Evolutionary conservation across 176 grass and related monocot genomes (phyloP).

Genomic region (Puya raimondii): DNA sequence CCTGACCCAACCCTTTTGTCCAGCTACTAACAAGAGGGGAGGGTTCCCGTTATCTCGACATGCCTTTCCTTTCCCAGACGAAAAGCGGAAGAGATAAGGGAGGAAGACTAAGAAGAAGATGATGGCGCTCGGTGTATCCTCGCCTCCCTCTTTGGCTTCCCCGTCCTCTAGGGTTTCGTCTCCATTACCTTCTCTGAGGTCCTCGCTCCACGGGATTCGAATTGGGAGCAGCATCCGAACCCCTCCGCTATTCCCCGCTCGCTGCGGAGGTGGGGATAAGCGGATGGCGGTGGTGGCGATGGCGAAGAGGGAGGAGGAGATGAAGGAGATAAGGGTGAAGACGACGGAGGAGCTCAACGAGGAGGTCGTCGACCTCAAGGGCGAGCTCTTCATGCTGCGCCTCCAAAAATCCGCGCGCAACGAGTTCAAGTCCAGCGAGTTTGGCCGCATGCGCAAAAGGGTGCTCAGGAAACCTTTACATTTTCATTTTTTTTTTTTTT

Average conservation of each 20-base stretch:
- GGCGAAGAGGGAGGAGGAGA: slow-evolving; percentile 79
- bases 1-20: no score
- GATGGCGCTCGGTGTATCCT: slow-evolving; percentile 18
- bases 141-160: not conserved
- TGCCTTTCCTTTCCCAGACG: not conserved
- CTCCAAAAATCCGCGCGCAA: slow-evolving; percentile 86
- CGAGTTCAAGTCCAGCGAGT: slow-evolving; percentile 80
- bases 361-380: slow-evolving; percentile 89
- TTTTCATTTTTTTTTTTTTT: no score
- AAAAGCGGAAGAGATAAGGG: not conserved
- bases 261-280: slow-evolving; percentile 3
- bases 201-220: slow-evolving; percentile 11
- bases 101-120: not conserved
- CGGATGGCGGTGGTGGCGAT: slow-evolving; percentile 35
- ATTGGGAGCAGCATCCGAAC: slow-evolving; percentile 3
- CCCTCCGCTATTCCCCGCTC: slow-evolving; percentile 5
- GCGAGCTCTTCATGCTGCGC: slow-evolving; percentile 93
- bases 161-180: slow-evolving; percentile 1
- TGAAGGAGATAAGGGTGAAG: slow-evolving; percentile 79
- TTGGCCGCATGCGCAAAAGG: slow-evolving; percentile 76
- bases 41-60: no score
- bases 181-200: slow-evolving; percentile 8
- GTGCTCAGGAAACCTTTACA: slow-evolving; percentile 15
- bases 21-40: no score
- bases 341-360: slow-evolving; percentile 62